phyloP scores from a whole-genome alignment of 2,329 filamentous ascomycete species.

The Trichoderma endophyticum region DNA sequence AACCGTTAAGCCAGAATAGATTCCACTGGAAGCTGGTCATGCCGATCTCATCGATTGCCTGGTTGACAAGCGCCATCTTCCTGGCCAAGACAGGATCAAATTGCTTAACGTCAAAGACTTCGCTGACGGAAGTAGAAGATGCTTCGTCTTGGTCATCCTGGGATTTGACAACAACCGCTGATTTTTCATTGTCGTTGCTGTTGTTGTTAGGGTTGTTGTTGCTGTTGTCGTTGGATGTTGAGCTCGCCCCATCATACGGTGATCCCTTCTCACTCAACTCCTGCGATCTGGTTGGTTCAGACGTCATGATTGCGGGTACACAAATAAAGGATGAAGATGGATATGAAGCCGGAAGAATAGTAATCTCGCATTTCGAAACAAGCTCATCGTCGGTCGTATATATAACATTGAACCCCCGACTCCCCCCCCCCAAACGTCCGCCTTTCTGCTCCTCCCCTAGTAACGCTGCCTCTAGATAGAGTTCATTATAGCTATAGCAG shows the following conservation, averaged over 20 bases:
- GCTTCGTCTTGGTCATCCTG: background rate
- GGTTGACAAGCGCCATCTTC: slow-evolving; percentile 20
- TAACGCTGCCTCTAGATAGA: background rate
- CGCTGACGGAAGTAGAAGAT: background rate
- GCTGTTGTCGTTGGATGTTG: background rate
- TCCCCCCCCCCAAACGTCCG: background rate
- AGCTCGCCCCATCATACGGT: background rate
- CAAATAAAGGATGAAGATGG: background rate
- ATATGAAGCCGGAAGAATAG: background rate
- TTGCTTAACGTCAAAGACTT: slow-evolving; percentile 16
- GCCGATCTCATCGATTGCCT: slow-evolving; percentile 18
- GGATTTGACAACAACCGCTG: background rate
- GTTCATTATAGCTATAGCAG: background rate
- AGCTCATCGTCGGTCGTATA: background rate
- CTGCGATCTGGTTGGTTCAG: background rate
- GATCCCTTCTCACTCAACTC: background rate
- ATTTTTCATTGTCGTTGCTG: background rate
- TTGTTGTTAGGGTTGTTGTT: background rate
- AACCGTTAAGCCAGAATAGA: slow-evolving; percentile 17
- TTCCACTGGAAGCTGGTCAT: slow-evolving; percentile 20
- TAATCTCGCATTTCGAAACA: background rate
- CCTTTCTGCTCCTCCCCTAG: background rate
- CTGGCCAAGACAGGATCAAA: slow-evolving; percentile 16
- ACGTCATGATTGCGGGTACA: background rate
- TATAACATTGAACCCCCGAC: background rate